These are phyloP conservation scores for Backusella tarrabulga DNA, from an alignment of 192 early-diverging fungal genomes.

Conservation along the genomic window DNA sequence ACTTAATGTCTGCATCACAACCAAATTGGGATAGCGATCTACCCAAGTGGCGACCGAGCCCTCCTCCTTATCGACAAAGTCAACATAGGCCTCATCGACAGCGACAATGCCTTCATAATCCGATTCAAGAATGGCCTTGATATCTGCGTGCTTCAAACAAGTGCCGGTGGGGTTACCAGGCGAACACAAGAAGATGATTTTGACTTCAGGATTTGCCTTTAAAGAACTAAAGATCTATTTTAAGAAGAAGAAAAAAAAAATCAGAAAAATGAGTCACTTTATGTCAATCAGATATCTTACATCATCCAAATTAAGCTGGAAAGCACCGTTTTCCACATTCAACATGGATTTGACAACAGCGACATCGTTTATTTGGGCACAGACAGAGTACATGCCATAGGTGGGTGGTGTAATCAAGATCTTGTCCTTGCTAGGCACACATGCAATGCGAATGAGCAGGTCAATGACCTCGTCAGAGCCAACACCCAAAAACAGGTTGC, in stretches of 20 bases:
- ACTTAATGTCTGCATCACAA: conserved; percentile 97
- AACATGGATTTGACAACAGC: conserved; percentile 83
- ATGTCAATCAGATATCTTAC: conserved; percentile 36
- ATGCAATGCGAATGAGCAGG: conserved; percentile 83
- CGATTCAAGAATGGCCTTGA: conserved; percentile 63
- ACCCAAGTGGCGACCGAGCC: conserved; percentile 80
- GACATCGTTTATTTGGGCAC: conserved; percentile 94
- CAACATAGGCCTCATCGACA: conserved; percentile 98
- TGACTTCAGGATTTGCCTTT: conserved; percentile 73
- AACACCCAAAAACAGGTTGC: conserved; percentile 92
- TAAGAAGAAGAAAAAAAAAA: conserved; percentile 11
- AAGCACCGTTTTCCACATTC: conserved; percentile 66
- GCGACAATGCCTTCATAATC: conserved; percentile 87
- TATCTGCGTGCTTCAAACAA: conserved; percentile 64
- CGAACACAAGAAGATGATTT: conserved; percentile 94
- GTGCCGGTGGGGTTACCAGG: conserved; percentile 99
- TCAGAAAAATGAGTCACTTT: conserved; percentile 8
- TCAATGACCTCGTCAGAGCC: conserved; percentile 98
- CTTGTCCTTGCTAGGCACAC: conserved; percentile 87
- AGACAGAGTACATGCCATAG: conserved; percentile 98
- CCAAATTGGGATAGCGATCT: conserved; percentile 82
- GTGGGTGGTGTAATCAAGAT: conserved; percentile 96
- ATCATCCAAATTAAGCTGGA: conserved; percentile 63
- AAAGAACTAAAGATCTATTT: conserved; percentile 45
- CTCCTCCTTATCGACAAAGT: conserved; percentile 77